Evolutionary conservation across 2,329 filamentous ascomycete genomes (phyloP).

Genomic region (Colletotrichum gigasporum): DNA sequence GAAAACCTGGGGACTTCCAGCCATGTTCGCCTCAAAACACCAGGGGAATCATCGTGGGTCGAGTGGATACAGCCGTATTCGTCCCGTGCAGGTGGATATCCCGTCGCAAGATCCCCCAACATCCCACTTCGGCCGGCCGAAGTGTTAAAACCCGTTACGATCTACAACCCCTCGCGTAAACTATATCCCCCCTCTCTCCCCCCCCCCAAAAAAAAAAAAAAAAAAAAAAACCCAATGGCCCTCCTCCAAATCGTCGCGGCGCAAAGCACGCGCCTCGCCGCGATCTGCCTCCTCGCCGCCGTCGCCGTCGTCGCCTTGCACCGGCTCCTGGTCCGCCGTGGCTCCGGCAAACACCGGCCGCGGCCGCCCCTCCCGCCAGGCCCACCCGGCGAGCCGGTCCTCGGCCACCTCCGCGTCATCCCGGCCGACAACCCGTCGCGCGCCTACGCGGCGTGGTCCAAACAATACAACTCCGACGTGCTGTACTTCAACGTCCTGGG

Average conservation of each 20-base stretch:
- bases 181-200: not conserved
- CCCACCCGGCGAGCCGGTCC: constrained; percentile 46
- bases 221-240: too few species aligned
- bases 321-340: not conserved
- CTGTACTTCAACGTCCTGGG: constrained; percentile 41
- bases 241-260: not conserved
- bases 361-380: constrained; percentile 42
- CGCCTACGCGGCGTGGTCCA: constrained; percentile 41
- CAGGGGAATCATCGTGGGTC: too few species aligned
- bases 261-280: not conserved
- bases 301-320: not conserved
- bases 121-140: too few species aligned
- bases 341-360: not conserved
- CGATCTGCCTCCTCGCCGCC: constrained; percentile 18
- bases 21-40: too few species aligned
- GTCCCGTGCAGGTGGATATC: too few species aligned
- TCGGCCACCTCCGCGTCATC: constrained; percentile 55
- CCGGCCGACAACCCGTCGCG: constrained; percentile 44
- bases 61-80: too few species aligned
- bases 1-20: too few species aligned
- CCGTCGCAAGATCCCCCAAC: too few species aligned
- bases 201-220: too few species aligned
- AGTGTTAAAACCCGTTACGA: too few species aligned
- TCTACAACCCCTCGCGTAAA: not conserved
- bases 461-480: constrained; percentile 60